phyloP scores from a whole-genome alignment of 2,329 filamentous ascomycete species.

The Colletotrichum horii region DNA sequence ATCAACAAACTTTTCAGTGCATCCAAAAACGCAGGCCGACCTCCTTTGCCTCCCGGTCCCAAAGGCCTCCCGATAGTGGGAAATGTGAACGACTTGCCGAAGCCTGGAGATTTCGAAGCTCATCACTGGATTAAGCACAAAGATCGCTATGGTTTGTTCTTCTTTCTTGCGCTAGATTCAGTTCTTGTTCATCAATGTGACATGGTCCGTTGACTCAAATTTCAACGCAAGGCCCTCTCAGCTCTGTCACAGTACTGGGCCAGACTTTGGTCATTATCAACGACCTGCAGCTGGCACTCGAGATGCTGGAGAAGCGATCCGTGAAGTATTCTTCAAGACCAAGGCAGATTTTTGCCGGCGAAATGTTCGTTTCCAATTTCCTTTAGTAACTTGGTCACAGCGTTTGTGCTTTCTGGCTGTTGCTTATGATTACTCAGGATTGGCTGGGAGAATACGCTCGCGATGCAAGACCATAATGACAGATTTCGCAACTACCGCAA shows the following conservation, averaged over 20 bases:
- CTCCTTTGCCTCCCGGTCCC: conserved; percentile 29
- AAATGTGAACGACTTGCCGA: conserved; percentile 51
- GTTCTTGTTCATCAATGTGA: no score
- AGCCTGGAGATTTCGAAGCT: conserved; percentile 31
- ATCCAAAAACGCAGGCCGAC: neutral
- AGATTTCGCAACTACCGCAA: conserved; percentile 48
- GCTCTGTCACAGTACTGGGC: conserved; percentile 42
- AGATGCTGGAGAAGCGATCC: conserved; percentile 42
- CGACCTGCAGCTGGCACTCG: conserved; percentile 35
- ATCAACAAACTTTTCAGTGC: neutral
- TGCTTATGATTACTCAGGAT: conserved; percentile 8
- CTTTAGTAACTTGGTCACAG: neutral
- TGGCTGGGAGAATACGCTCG: conserved; percentile 43
- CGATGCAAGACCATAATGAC: conserved; percentile 37
- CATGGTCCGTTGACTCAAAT: neutral
- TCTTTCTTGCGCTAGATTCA: neutral
- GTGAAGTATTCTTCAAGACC: conserved; percentile 37
- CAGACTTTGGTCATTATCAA: conserved; percentile 46
- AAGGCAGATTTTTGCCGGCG: conserved; percentile 32
- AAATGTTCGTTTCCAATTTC: conserved; percentile 34
- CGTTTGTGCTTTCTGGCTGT: neutral
- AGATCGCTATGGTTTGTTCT: conserved; percentile 30
- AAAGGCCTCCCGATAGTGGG: conserved; percentile 46
- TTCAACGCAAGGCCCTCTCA: conserved; percentile 24
- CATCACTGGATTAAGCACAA: conserved; percentile 41